These are phyloP conservation scores for Micractinium conductrix DNA, from an alignment of 139 green algal species.

Conservation along the genomic window DNA sequence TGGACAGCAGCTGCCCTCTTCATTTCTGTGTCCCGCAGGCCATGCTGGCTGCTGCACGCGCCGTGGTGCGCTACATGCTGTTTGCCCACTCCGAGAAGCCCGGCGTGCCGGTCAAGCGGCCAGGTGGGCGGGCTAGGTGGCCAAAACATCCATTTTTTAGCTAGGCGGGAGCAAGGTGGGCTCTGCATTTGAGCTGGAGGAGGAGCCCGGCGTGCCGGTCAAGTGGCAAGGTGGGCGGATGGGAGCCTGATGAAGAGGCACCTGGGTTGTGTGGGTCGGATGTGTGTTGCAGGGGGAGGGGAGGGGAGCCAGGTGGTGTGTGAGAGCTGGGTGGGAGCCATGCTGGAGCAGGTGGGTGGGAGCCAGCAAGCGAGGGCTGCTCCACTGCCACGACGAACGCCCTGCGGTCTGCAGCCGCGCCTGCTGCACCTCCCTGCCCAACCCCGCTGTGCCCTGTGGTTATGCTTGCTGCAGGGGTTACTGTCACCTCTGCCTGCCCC, in stretches of 20 bases:
- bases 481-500: background rate
- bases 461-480: background rate
- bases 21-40: background rate
- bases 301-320: too few species aligned
- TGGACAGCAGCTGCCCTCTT: background rate
- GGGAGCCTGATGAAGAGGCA: too few species aligned
- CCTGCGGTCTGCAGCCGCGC: background rate
- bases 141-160: too few species aligned
- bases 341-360: too few species aligned
- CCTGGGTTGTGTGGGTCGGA: too few species aligned
- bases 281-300: too few species aligned
- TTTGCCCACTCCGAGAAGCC: constrained; percentile 29
- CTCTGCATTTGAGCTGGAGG: too few species aligned
- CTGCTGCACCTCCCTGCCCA: background rate
- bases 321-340: too few species aligned
- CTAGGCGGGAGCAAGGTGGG: too few species aligned
- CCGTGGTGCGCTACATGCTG: constrained; percentile 38
- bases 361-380: too few species aligned
- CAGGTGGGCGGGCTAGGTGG: too few species aligned
- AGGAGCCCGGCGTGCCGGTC: constrained; percentile 29
- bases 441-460: background rate
- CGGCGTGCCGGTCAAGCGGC: background rate
- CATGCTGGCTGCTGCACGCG: background rate
- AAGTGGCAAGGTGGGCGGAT: background rate
- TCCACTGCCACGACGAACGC: too few species aligned